Evolutionary conservation across 345 rosid species (phyloP).

Genomic region (Camelina hispida): DNA sequence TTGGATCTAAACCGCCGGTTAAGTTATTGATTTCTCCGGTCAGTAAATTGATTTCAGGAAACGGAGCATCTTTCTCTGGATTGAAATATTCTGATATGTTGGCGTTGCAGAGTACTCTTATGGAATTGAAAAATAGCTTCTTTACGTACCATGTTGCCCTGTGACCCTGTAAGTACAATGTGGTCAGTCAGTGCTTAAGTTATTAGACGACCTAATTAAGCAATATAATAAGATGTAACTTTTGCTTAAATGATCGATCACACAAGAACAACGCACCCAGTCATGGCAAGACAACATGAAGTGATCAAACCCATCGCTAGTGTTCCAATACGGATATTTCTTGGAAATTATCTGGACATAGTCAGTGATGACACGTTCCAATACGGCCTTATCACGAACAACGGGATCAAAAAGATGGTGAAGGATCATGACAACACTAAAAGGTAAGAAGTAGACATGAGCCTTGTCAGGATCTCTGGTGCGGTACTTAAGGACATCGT

Average conservation of each 20-base stretch:
- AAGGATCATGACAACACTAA: conserved; percentile 72
- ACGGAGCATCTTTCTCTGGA: conserved; percentile 69
- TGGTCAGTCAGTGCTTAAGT: neutral
- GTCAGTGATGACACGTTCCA: conserved; percentile 57
- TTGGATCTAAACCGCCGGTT: conserved; percentile 54
- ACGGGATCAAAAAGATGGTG: conserved; percentile 54
- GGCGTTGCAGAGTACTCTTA: conserved; percentile 82
- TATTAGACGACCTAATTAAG: neutral
- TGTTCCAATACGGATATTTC: conserved; percentile 74
- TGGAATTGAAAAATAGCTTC: conserved; percentile 64
- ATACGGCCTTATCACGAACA: conserved; percentile 47
- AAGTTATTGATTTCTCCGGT: conserved; percentile 62
- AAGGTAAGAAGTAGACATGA: conserved; percentile 69
- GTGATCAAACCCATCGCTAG: conserved; percentile 81
- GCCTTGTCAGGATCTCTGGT: conserved; percentile 63
- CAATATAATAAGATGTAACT: neutral
- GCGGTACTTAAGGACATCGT: conserved; percentile 42
- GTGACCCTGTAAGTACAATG: conserved; percentile 57
- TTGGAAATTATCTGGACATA: conserved; percentile 52
- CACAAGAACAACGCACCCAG: conserved; percentile 56
- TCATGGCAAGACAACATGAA: conserved; percentile 86
- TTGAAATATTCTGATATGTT: conserved; percentile 78
- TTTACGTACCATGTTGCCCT: conserved; percentile 61
- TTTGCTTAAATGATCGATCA: too few relatives aligned
- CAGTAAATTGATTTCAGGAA: conserved; percentile 70